These are phyloP conservation scores for Veloboletus limbatus DNA, from an alignment of 1,284 basidiomycete genomes.

Conservation along the genomic window DNA sequence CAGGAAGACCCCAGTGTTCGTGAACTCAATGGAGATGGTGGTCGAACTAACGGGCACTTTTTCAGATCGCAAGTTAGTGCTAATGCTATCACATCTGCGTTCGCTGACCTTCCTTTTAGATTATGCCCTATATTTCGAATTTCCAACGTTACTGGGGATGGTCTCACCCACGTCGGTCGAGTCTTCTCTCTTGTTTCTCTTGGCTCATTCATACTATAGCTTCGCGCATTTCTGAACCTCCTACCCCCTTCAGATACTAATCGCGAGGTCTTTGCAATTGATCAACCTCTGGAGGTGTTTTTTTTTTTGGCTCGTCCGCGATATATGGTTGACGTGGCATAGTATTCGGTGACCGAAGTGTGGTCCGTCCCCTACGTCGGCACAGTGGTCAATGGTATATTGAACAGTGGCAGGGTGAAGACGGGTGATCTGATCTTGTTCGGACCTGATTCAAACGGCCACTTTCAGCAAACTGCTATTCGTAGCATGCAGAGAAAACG, in stretches of 20 bases:
- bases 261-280: constrained; percentile 74
- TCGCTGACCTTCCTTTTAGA: constrained; percentile 39
- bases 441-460: constrained; percentile 92
- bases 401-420: constrained; percentile 76
- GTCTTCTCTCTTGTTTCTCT: constrained; percentile 2
- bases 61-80: constrained; percentile 28
- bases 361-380: constrained; percentile 95
- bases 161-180: constrained; percentile 68
- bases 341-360: constrained; percentile 82
- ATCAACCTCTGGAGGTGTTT: constrained; percentile 83
- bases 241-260: constrained; percentile 82
- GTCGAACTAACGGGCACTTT: constrained; percentile 77
- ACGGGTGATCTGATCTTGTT: constrained; percentile 82
- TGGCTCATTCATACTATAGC: constrained; percentile 36
- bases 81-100: not conserved
- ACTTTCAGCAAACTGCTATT: constrained; percentile 79
- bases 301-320: constrained; percentile 1
- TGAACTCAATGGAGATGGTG: constrained; percentile 71
- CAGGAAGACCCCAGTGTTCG: constrained; percentile 77
- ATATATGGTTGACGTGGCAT: constrained; percentile 10
- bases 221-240: constrained; percentile 84
- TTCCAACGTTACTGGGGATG: constrained; percentile 93
- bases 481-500: constrained; percentile 95
- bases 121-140: constrained; percentile 92
- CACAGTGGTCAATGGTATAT: constrained; percentile 91